Percentiles rank a stretch among this genome's conserved stretches.
Evolutionary conservation across 78 protist species (phyloP).

Genomic region (slime mould (Dictyostelium discoideum)): dicty_2.7 NC_007090.3:2406501-2407000

Average conservation of each 20-base stretch:
- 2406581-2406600: neutral
- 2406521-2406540: neutral
- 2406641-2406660: neutral
- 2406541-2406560: neutral
- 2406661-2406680: too few species aligned
- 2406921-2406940: neutral
- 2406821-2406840: neutral
- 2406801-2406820: neutral
- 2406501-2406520: neutral
- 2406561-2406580: neutral
- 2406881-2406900: neutral
- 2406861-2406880: neutral
- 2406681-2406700: too few species aligned
- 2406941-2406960: neutral
- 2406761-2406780: neutral
- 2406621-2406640: too few species aligned
- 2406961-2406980: neutral
- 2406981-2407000: neutral
- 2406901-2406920: neutral
- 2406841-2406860: neutral
- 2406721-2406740: too few species aligned
- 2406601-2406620: too few species aligned
- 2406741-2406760: too few species aligned
- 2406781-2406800: neutral
- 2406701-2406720: too few species aligned